Evolutionary conservation across 345 rosid species (phyloP), one percentile per base, ranked within the genome.

Genomic region (Rubroshorea leprosula): DNA sequence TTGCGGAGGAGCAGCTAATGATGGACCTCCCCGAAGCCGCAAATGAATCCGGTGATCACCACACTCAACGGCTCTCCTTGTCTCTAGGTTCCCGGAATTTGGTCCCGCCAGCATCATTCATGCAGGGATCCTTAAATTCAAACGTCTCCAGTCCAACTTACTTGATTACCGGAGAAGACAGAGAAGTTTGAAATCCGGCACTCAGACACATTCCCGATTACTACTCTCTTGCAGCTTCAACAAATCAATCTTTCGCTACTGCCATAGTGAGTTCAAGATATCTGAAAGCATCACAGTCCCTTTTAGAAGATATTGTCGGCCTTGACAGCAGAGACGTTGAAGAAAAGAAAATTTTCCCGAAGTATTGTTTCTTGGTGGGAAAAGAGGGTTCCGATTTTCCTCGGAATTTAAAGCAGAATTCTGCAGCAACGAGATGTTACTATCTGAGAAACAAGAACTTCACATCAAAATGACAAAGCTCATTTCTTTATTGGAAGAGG

Each of bases 401-500:
- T 75, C 84, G 15, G 87, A 83, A 55, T 43, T 90, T 50, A 87
- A 70, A 77, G 83, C 86, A 29, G 87, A 87, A 61, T 71, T 76
- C n/a, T 75, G 76, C 63, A 62, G 58, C 26, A 69, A 54, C 45
- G 74, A 76, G 51, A 51, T 61, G 23, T 29, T 67, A n/a, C 56
- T 76, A 29, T 68, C 82, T n/a, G 84, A 83, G 55, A 81, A 75
- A 24, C 81, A 71, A 13, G 85, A 83, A 57, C 29, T 81, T 46
- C 83, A 74, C 13, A 72, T 78, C 21, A 80, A 62, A 80, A 65
- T 87, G 51, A 70, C 78, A 20, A 85, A 80, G 76, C 87, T 90
- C 27, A 67, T 83, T 23, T 62, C 74, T 23, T 70, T 90, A 61
- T 54, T 87, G 20, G 90, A 85, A 68, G 87, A 87, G 90, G 97